Percentiles rank a stretch among this genome's conserved stretches.
Conservation (phyloP, 1,139 yeast species). For the Protomyces pachydermus region DNA sequence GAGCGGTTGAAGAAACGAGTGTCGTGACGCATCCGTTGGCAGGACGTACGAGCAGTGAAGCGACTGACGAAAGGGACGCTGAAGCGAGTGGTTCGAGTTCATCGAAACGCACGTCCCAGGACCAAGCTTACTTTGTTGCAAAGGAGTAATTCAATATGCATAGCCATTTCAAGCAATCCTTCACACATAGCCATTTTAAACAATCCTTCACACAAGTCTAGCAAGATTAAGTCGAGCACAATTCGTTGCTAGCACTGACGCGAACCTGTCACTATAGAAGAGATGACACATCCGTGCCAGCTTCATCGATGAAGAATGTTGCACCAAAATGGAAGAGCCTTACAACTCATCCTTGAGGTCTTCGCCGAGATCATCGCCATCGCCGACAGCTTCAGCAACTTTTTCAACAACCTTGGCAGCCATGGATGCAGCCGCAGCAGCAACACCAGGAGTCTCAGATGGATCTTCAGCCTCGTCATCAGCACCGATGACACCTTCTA, state of each 20-base stretch:
- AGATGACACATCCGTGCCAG: no score
- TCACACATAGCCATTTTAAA: neutral
- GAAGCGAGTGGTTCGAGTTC: neutral
- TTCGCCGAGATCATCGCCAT: conserved; percentile 39
- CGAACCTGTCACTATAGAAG: no score
- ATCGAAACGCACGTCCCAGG: neutral
- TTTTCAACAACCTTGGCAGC: conserved; percentile 31
- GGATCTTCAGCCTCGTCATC: conserved; percentile 1
- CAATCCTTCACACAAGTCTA: neutral
- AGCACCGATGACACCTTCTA: conserved; percentile 38
- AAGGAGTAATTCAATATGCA: neutral
- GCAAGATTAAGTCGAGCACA: no score
- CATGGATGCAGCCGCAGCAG: conserved; percentile 30
- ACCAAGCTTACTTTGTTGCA: neutral
- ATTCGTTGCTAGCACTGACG: no score
- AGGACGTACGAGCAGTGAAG: neutral
- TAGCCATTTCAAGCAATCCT: neutral
- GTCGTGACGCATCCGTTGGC: neutral
- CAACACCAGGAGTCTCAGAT: conserved; percentile 16
- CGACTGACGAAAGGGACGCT: neutral
- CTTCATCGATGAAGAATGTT: neutral
- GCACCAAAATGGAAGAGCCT: neutral
- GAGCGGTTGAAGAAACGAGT: conserved; percentile 10
- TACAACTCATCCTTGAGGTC: conserved; percentile 19
- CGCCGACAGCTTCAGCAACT: conserved; percentile 41